Conservation (phyloP, 192 early-diverging fungal genomes). For the Gamsiella multidivaricata region DNA sequence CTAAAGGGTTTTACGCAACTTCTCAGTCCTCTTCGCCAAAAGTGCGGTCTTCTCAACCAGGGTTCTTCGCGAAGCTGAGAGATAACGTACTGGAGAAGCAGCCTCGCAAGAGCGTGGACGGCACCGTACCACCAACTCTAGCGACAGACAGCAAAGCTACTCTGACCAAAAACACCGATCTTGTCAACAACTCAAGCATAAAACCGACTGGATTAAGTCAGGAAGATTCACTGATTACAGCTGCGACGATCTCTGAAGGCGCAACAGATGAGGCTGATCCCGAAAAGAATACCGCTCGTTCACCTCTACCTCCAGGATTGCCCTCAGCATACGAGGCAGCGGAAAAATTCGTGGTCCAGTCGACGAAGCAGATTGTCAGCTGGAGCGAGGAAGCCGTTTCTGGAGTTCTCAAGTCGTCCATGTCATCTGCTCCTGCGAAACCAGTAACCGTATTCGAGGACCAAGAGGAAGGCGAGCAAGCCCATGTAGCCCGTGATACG, state of each 20-base stretch:
- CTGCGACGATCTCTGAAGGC: too few relatives aligned
- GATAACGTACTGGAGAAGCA: constrained; percentile 22
- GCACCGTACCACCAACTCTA: background rate
- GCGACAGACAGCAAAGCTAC: background rate
- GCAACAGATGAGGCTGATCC: background rate
- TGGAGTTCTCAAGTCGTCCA: constrained; percentile 28
- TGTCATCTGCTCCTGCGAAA: constrained; percentile 18
- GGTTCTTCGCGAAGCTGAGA: constrained; percentile 38
- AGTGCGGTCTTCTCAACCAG: background rate
- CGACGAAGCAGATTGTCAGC: constrained; percentile 28
- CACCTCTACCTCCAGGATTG: constrained; percentile 7
- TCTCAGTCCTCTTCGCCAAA: background rate
- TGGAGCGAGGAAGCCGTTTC: constrained; percentile 31
- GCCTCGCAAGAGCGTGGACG: constrained; percentile 4
- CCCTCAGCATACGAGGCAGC: constrained; percentile 26
- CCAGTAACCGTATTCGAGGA: constrained; percentile 1
- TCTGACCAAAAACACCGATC: background rate
- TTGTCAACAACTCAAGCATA: background rate
- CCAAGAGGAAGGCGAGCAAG: background rate
- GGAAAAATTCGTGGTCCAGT: constrained; percentile 25
- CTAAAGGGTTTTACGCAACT: background rate
- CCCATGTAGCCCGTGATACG: background rate
- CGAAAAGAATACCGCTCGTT: background rate
- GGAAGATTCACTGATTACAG: too few relatives aligned
- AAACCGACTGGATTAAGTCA: background rate